phyloP scores from a whole-genome alignment of 2,329 filamentous ascomycete species.

The Lasiodiplodia citricola region DNA sequence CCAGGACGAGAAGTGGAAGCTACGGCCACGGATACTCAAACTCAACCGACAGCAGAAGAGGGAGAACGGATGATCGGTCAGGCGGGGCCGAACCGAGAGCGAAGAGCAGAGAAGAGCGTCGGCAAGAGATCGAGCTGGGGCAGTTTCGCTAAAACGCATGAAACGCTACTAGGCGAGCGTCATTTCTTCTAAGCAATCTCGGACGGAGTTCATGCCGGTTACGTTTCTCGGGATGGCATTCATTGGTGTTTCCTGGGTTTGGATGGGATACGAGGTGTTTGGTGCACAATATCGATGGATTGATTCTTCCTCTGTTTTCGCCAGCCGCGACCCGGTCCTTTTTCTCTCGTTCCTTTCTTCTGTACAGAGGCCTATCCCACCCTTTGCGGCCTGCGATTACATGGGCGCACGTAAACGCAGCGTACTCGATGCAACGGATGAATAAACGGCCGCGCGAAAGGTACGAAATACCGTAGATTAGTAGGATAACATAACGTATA shows the following conservation, averaged over 20 bases:
- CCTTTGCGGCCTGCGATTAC: background rate
- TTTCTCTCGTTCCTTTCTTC: background rate
- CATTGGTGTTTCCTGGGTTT: conserved; percentile 5
- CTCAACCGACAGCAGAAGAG: background rate
- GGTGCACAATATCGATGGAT: background rate
- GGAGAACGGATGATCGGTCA: conserved; percentile 3
- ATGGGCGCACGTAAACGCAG: background rate
- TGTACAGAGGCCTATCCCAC: conserved; percentile 2
- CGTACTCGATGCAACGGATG: background rate
- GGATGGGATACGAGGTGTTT: conserved; percentile 7
- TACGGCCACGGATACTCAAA: background rate
- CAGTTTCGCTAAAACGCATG: background rate
- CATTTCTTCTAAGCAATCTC: background rate
- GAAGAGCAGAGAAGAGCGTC: conserved; percentile 45
- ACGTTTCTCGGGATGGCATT: conserved; percentile 1
- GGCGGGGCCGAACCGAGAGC: conserved; percentile 30
- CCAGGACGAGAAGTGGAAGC: conserved; percentile 1
- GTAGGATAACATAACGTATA: conserved; percentile 24
- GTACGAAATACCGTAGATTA: background rate
- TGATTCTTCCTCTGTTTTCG: background rate
- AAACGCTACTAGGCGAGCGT: background rate
- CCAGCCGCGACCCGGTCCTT: background rate
- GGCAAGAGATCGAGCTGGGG: conserved; percentile 49
- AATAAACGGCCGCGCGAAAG: background rate
- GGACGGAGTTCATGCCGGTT: conserved; percentile 11